Conservation (phyloP, 2,329 filamentous ascomycete genomes). For the Ambrosiella beaveri region DNA sequence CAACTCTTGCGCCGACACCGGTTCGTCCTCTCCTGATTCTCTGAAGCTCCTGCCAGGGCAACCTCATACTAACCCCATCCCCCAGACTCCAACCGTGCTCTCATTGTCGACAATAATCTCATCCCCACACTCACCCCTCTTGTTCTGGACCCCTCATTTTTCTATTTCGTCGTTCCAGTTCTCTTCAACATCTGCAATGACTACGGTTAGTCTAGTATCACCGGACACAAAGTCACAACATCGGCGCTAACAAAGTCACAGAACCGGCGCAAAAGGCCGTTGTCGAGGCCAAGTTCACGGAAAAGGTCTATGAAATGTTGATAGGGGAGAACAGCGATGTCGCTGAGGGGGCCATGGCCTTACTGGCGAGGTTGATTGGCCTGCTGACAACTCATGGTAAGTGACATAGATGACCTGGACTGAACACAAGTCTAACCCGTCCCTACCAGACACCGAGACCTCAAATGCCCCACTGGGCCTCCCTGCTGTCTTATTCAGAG, state of each 20-base stretch:
- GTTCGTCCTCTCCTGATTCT: background rate
- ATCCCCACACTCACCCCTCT: conserved; percentile 31
- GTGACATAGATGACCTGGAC: conserved; percentile 8
- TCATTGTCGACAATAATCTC: conserved; percentile 32
- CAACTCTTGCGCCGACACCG: conserved; percentile 11
- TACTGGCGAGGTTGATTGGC: conserved; percentile 32
- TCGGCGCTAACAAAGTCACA: conserved; percentile 18
- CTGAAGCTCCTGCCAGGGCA: background rate
- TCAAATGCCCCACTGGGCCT: conserved; percentile 28
- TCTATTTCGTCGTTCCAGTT: conserved; percentile 39
- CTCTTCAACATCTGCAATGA: conserved; percentile 47
- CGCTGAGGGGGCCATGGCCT: conserved; percentile 24
- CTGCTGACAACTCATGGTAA: conserved; percentile 34
- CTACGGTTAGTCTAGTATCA: conserved; percentile 30
- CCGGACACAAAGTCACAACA: background rate
- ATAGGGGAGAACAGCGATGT: conserved; percentile 26
- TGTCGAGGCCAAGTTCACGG: conserved; percentile 33
- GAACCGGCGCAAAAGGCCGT: conserved; percentile 40
- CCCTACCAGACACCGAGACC: conserved; percentile 25
- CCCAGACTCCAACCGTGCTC: conserved; percentile 40
- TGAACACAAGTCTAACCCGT: background rate
- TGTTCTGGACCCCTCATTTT: conserved; percentile 29
- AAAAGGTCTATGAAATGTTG: conserved; percentile 31
- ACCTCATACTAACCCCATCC: background rate
- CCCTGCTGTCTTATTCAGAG: conserved; percentile 30